These are phyloP conservation scores for Saccharomyces pastorianus DNA, from an alignment of 1,139 yeast genomes.

Conservation along the genomic window DNA sequence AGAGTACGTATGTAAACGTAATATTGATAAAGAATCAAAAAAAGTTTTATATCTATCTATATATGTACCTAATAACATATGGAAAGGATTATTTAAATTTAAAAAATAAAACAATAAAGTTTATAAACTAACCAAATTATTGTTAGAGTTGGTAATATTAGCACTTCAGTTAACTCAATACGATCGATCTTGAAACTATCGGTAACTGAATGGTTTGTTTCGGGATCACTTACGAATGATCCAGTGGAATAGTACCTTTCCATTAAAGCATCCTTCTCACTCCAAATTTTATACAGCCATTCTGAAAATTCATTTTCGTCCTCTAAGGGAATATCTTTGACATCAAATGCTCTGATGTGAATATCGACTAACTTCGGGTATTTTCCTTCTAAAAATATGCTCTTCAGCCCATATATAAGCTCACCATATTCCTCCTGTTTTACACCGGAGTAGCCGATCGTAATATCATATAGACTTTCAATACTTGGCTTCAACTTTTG, in stretches of 20 bases:
- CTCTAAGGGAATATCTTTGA: slow-evolving; percentile 62
- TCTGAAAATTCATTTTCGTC: slow-evolving; percentile 53
- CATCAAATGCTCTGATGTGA: slow-evolving; percentile 49
- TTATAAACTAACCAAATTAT: slow-evolving; percentile 2
- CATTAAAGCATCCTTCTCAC: slow-evolving; percentile 65
- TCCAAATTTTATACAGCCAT: slow-evolving; percentile 77
- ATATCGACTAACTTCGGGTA: slow-evolving; percentile 63
- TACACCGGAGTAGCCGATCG: slow-evolving; percentile 75
- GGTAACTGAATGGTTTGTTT: slow-evolving; percentile 15
- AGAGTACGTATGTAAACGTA: not conserved
- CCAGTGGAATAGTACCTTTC: slow-evolving; percentile 53
- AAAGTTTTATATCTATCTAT: not conserved
- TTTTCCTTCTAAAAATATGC: slow-evolving; percentile 57
- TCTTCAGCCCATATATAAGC: slow-evolving; percentile 56
- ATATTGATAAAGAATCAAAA: not conserved
- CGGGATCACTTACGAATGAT: slow-evolving; percentile 34
- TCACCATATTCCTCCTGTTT: slow-evolving; percentile 63
- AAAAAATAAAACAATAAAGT: not conserved
- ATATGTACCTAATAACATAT: not conserved
- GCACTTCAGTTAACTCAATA: slow-evolving; percentile 12
- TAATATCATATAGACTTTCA: slow-evolving; percentile 69
- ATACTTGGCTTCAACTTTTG: slow-evolving; percentile 51
- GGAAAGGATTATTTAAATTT: not conserved
- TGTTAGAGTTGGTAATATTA: slow-evolving; percentile 12
- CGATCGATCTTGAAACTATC: slow-evolving; percentile 13